A percentile compares a stretch with the other conserved stretches of the same genome.
These are phyloP conservation scores for Clarireedia sp. DNA, from an alignment of 2,329 filamentous ascomycete genomes.

Conservation along the genomic window DNA sequence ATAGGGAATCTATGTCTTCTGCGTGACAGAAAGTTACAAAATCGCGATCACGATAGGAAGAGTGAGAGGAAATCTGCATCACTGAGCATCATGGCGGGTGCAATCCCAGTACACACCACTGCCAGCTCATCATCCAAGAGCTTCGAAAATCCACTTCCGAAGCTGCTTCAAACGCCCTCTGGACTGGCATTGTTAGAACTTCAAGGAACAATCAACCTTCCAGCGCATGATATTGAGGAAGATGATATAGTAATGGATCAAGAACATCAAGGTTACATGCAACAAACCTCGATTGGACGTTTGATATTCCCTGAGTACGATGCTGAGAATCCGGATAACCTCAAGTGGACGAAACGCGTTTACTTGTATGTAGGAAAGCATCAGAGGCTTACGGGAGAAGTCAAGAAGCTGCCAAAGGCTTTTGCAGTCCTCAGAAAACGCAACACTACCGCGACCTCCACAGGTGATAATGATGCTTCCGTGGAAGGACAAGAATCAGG, in stretches of 20 bases:
- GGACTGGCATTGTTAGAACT: constrained; percentile 87
- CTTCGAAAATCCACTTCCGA: constrained; percentile 52
- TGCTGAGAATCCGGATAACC: constrained; percentile 44
- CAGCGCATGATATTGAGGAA: constrained; percentile 35
- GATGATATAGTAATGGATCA: constrained; percentile 9
- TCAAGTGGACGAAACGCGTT: constrained; percentile 81
- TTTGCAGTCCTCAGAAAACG: constrained; percentile 68
- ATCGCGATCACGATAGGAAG: not conserved
- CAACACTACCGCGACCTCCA: constrained; percentile 7
- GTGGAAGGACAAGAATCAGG: constrained; percentile 52
- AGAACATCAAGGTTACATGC: constrained; percentile 10
- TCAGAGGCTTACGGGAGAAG: constrained; percentile 81
- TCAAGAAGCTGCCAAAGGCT: constrained; percentile 75
- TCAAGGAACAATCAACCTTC: constrained; percentile 81
- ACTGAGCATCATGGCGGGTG: not conserved
- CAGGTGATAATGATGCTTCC: constrained; percentile 20
- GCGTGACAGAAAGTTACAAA: no score
- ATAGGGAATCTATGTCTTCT: no score
- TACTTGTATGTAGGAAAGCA: constrained; percentile 84
- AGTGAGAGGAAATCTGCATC: not conserved
- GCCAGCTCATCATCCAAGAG: not conserved
- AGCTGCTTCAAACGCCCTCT: constrained; percentile 79
- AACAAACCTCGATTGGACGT: constrained; percentile 55
- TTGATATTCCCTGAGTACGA: constrained; percentile 73
- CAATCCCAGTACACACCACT: constrained; percentile 3